phyloP scores from a whole-genome alignment of 176 grass and related monocot species.

The Oryza nivara region DNA sequence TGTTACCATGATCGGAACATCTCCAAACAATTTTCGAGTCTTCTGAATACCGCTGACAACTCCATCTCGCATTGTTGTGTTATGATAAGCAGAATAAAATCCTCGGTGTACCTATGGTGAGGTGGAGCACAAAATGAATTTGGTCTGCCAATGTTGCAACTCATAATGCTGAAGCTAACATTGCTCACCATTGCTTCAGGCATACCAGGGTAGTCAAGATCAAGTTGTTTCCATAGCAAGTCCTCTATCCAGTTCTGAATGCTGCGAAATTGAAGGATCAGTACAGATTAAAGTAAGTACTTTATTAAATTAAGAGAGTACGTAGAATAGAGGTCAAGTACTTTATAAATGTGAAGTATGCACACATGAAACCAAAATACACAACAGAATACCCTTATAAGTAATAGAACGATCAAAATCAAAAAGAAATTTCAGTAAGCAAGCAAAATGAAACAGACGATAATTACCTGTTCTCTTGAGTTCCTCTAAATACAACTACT shows the following conservation, averaged over 20 bases:
- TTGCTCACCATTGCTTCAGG: slow-evolving; percentile 80
- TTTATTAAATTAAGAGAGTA: slow-evolving; percentile 15
- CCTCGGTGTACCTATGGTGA: slow-evolving; percentile 76
- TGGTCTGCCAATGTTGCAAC: background rate
- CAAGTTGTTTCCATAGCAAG: slow-evolving; percentile 88
- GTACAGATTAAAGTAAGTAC: background rate
- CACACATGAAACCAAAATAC: background rate
- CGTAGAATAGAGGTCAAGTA: slow-evolving; percentile 2
- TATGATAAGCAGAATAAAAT: slow-evolving; percentile 92
- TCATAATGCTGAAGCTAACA: slow-evolving; percentile 6
- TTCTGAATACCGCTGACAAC: slow-evolving; percentile 64
- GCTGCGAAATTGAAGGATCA: slow-evolving; percentile 52
- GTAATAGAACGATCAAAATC: background rate
- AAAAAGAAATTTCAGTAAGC: background rate
- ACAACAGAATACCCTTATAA: background rate
- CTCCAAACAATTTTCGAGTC: slow-evolving; percentile 63
- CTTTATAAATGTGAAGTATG: background rate
- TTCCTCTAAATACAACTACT: slow-evolving; percentile 93
- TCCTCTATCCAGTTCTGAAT: slow-evolving; percentile 93
- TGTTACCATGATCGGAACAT: slow-evolving; percentile 73
- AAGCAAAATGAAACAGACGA: background rate
- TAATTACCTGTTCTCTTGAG: slow-evolving; percentile 86
- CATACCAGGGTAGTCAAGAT: slow-evolving; percentile 91
- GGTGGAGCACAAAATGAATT: background rate
- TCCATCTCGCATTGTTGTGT: slow-evolving; percentile 67